Conservation (phyloP, 202 grass and related monocot genomes). For the Zizania palustris region DNA sequence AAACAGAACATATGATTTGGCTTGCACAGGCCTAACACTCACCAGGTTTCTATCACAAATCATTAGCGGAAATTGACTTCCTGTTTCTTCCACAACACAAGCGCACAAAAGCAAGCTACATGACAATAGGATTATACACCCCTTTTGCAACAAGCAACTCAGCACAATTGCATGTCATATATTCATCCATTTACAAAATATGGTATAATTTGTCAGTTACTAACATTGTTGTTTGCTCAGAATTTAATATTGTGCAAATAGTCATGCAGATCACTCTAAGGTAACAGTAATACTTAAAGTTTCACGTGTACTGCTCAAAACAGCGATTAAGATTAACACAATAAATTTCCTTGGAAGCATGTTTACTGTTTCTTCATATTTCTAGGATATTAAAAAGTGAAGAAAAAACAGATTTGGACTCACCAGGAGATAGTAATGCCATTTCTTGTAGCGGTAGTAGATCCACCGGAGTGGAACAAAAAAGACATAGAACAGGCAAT, state of each 20-base stretch:
- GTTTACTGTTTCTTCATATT: neutral
- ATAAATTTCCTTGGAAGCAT: neutral
- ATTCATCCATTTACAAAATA: neutral
- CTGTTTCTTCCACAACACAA: neutral
- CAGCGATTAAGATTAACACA: neutral
- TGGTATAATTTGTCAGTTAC: neutral
- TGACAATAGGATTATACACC: neutral
- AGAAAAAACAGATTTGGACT: conserved; percentile 24
- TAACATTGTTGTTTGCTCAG: conserved; percentile 2
- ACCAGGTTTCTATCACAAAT: neutral
- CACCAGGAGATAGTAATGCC: conserved; percentile 98
- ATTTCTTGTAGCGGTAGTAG: conserved; percentile 98
- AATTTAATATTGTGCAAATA: neutral
- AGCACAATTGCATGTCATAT: neutral
- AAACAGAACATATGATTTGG: conserved; percentile 10
- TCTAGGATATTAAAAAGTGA: neutral
- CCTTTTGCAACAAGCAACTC: neutral
- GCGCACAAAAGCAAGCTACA: neutral
- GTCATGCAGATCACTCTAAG: neutral
- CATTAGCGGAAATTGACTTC: neutral
- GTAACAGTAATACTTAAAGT: neutral
- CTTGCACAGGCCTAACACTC: neutral
- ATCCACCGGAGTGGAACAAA: conserved; percentile 97
- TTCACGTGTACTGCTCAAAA: neutral
- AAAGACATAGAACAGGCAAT: conserved; percentile 85